These are phyloP conservation scores for Neurospora sp. DNA, from an alignment of 495 filamentous ascomycete species.

Conservation along the genomic window DNA sequence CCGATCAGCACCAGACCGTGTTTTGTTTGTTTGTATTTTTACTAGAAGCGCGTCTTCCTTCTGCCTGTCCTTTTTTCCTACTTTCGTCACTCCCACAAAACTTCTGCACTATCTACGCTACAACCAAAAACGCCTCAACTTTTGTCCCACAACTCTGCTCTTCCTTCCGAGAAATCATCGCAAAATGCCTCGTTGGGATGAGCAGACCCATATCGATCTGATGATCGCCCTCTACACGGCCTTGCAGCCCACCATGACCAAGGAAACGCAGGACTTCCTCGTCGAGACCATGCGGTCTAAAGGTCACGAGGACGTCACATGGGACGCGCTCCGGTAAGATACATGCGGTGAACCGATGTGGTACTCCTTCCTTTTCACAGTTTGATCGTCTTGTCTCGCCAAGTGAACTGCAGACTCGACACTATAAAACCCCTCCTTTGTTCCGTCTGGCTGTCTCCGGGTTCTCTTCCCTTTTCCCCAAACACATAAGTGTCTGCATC, in stretches of 20 bases:
- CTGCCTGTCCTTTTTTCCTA: neutral
- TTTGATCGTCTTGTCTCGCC: neutral
- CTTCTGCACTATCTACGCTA: neutral
- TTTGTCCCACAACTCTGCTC: neutral
- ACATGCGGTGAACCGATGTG: neutral
- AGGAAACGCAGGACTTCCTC: conserved; percentile 1
- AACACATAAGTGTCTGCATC: neutral
- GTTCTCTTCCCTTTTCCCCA: neutral
- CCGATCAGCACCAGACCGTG: neutral
- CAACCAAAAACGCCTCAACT: neutral
- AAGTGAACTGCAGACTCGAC: neutral
- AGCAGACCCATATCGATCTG: conserved; percentile 2
- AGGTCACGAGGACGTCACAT: conserved; percentile 7
- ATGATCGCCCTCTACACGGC: conserved; percentile 2
- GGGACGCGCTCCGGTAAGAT: conserved; percentile 13
- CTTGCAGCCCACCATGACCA: neutral
- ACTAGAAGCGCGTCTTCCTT: neutral
- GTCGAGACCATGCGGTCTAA: neutral
- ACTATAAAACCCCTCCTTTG: neutral
- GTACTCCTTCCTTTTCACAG: neutral
- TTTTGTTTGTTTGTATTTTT: neutral
- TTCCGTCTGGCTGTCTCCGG: neutral
- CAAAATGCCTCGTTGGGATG: conserved; percentile 11
- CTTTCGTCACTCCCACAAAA: neutral
- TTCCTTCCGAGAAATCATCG: neutral